A percentile compares a stretch with the other conserved stretches of the same genome.
These are phyloP conservation scores for Pichia sp. DNA, from an alignment of 1,139 yeast species.

Conservation along the genomic window DNA sequence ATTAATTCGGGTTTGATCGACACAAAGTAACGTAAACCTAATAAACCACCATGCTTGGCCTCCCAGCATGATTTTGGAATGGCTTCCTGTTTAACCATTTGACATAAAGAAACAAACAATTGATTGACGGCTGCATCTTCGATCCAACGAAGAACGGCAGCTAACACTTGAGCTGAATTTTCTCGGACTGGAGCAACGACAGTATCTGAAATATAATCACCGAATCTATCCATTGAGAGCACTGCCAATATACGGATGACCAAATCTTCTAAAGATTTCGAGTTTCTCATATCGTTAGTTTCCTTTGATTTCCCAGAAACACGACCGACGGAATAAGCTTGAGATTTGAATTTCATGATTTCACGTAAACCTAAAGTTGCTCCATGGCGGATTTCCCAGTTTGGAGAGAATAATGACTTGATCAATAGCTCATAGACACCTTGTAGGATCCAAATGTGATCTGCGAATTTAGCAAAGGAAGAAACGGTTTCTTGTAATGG, in stretches of 20 bases:
- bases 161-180: conserved; percentile 93
- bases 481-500: conserved; percentile 60
- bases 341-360: conserved; percentile 59
- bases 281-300: conserved; percentile 67
- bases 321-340: conserved; percentile 87
- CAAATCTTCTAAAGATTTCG: conserved; percentile 78
- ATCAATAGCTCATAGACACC: conserved; percentile 89
- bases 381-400: conserved; percentile 97
- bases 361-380: conserved; percentile 93
- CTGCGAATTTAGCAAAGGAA: conserved; percentile 57
- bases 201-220: conserved; percentile 96
- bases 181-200: conserved; percentile 99
- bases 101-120: conserved; percentile 65
- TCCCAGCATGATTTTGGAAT: conserved; percentile 67
- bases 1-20: conserved; percentile 84
- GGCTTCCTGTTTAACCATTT: conserved; percentile 69
- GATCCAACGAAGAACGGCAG: conserved; percentile 79
- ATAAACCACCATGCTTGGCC: conserved; percentile 97
- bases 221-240: conserved; percentile 92
- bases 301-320: conserved; percentile 56
- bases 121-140: conserved; percentile 53
- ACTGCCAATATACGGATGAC: conserved; percentile 84
- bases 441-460: conserved; percentile 92
- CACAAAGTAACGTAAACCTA: conserved; percentile 89
- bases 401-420: conserved; percentile 77